Conservation (phyloP, 1,139 yeast species). For the Saccharomycopsis hybrid region DNA sequence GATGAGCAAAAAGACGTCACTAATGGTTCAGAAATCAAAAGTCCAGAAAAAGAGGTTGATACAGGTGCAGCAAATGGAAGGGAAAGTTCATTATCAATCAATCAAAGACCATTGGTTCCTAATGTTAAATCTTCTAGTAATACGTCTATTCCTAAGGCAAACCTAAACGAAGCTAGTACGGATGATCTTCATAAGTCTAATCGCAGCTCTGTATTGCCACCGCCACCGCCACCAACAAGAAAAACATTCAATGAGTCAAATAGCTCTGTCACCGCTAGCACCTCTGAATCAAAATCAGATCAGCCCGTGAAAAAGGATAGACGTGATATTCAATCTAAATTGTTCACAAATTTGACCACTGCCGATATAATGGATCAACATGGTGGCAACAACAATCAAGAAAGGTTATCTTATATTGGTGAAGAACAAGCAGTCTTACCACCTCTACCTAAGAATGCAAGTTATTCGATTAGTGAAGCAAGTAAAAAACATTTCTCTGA, state of each 20-base stretch:
- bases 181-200: not conserved
- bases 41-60: not conserved
- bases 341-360: constrained; percentile 45
- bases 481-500: constrained; percentile 15
- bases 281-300: constrained; percentile 13
- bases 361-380: constrained; percentile 29
- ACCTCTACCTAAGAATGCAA: constrained; percentile 19
- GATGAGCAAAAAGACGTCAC: not conserved
- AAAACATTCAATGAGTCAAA: constrained; percentile 4
- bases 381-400: constrained; percentile 21
- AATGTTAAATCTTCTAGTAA: constrained; percentile 4
- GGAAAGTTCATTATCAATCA: constrained; percentile 16
- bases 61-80: not conserved
- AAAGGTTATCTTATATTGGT: constrained; percentile 21
- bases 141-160: not conserved
- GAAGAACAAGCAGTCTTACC: constrained; percentile 17
- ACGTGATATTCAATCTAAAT: constrained; percentile 46
- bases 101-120: constrained; percentile 17
- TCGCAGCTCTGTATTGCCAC: constrained; percentile 6
- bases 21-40: not conserved
- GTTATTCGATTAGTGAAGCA: constrained; percentile 14
- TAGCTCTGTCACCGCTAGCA: not conserved
- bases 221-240: constrained; percentile 19
- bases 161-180: not conserved
- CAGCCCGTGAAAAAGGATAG: constrained; percentile 29